Evolutionary conservation across 2,329 filamentous ascomycete genomes (phyloP).

Genomic region (Zymoseptoria passerinii): DNA sequence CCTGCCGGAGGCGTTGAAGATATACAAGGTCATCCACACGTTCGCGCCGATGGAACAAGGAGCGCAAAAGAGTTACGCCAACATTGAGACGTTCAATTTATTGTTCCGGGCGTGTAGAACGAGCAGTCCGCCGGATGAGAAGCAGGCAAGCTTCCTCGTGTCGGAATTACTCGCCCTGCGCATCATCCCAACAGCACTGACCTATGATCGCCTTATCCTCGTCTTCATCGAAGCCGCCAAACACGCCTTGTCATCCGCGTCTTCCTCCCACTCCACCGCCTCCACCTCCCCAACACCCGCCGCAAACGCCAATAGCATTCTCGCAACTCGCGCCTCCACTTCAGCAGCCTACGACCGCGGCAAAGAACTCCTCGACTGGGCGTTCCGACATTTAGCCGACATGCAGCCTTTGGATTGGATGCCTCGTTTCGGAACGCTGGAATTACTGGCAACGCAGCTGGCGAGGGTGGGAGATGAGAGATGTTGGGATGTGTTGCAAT

Average conservation of each 20-base stretch:
- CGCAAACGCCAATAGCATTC: not conserved
- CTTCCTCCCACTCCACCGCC: no score
- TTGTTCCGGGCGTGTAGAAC: constrained; percentile 33
- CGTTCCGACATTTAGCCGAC: constrained; percentile 27
- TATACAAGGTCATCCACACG: constrained; percentile 54
- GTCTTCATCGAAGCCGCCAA: constrained; percentile 38
- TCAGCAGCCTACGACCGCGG: constrained; percentile 5
- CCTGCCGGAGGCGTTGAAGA: constrained; percentile 46
- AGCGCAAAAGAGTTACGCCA: constrained; percentile 24
- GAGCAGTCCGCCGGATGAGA: constrained; percentile 34
- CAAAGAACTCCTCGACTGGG: constrained; percentile 23
- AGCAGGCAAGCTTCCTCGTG: constrained; percentile 53
- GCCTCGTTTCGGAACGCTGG: constrained; percentile 27
- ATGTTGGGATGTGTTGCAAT: constrained; percentile 30
- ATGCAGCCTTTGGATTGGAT: constrained; percentile 27
- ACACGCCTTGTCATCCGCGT: constrained; percentile 7
- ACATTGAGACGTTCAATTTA: constrained; percentile 53
- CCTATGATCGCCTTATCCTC: constrained; percentile 55
- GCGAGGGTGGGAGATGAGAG: constrained; percentile 22
- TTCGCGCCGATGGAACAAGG: constrained; percentile 23
- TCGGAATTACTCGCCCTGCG: constrained; percentile 52
- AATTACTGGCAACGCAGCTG: constrained; percentile 20
- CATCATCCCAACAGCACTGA: constrained; percentile 48
- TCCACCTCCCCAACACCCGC: not conserved
- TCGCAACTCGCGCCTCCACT: not conserved